phyloP scores from a whole-genome alignment of 371 early-diverging fungal species.

The Smittium culicis region DNA sequence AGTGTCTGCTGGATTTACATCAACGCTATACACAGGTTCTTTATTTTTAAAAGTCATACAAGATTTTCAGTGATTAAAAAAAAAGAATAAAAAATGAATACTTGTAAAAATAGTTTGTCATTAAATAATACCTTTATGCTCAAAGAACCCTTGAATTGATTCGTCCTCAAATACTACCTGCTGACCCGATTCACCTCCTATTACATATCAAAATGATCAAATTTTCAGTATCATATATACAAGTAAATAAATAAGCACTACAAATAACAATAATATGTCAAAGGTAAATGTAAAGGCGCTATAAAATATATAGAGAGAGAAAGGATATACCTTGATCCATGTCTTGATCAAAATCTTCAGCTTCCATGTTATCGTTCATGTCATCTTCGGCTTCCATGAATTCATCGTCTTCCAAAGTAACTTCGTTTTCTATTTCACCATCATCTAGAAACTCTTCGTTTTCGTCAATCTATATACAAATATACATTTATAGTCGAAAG shows the following conservation, averaged over 20 bases:
- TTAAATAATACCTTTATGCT: slow-evolving; percentile 82
- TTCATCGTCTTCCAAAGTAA: slow-evolving; percentile 29
- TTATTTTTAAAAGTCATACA: not conserved
- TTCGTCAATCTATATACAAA: slow-evolving; percentile 15
- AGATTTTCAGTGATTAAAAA: not conserved
- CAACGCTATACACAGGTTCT: slow-evolving; percentile 8
- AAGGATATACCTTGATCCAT: slow-evolving; percentile 16
- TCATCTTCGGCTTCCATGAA: slow-evolving; percentile 34
- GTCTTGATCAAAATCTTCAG: slow-evolving; percentile 19
- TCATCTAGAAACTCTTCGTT: slow-evolving; percentile 21
- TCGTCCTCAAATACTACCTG: slow-evolving; percentile 55
- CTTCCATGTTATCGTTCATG: slow-evolving; percentile 33
- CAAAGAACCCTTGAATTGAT: slow-evolving; percentile 83
- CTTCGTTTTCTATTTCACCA: slow-evolving; percentile 17
- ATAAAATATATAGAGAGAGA: not conserved
- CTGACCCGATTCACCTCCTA: slow-evolving; percentile 5
- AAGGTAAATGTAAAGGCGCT: too few relatives aligned
- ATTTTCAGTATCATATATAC: not conserved
- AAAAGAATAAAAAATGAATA: too few relatives aligned
- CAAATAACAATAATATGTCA: too few relatives aligned
- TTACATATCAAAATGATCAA: slow-evolving; percentile 11
- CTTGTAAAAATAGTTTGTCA: slow-evolving; percentile 46
- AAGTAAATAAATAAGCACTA: not conserved
- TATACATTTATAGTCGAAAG: slow-evolving; percentile 11
- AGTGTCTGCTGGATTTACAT: not conserved